Evolutionary conservation across 768 basidiomycete species (phyloP), one percentile per base, ranked within the genome.

Genomic region (Pleurotus giganteus): DNA sequence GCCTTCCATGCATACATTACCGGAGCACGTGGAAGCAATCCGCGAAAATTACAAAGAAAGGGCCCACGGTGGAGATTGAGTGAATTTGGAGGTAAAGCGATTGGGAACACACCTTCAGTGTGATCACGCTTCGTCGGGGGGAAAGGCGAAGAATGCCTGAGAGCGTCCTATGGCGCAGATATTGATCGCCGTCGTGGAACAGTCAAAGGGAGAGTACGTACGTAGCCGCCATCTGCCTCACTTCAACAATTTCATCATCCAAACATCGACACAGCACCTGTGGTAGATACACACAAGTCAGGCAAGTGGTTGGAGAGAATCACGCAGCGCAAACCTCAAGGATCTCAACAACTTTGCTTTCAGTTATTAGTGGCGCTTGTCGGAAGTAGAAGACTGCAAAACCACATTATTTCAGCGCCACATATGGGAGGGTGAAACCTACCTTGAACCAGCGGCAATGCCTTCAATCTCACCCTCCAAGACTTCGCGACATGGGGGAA

Each of bases 171-270:
- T 24, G 37, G 28, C 32, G n/a, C 8, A 41, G 19, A 28, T 36
- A 19, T n/a, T 23, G 4, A 27, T 51, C 31, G 17, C 39, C 31
- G 42, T 43, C 39, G 13, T 36, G 4, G 37, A 27, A 24, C 37
- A 15, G 37, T 9, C 5, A 24, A 41, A 21, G 15, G 13, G 26
- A 43, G 26, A 28, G 47, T 6, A 71, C 85, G 66, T 60, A 95
- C 84, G 84, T 84, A 17, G 89, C 89, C 19, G 91, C 91, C 83
- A 90, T 92, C 70, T 94, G 89, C 37, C 93, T 79, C 17, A 95
- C 93, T 73, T 95, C 93, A 7, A 91, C 84, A 13, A 92, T 85
- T 58, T 92, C 90, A 65, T 95, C 93, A 59, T 89, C 85, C 24
- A 95, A 71, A 59, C 91, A 92, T 63, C 83, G 76, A 59, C 88